Base-by-base conservation (phyloP, 306 rosid species). In the Cicer arietinum region DNA sequence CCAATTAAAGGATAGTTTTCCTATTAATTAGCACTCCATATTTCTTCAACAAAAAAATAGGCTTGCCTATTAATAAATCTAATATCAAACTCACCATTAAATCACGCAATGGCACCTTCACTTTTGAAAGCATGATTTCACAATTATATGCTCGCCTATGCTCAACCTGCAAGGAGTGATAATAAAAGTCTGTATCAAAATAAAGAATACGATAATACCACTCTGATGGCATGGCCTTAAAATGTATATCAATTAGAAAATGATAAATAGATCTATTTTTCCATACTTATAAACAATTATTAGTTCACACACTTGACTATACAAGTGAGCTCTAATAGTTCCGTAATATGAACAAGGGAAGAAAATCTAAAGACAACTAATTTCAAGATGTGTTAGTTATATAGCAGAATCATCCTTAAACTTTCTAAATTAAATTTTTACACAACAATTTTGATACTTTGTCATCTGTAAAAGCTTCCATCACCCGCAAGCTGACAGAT, bases 71-170 rank as follows among this genome's bases (percentile, higher is more conserved):
- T 30, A 44, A 37, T 59, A 61, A 44, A 83, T 57, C 10, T 68
- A 67, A 59, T 8, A 79, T 66, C 52, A 54, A 71, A 69, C 97
- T 83, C 84, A 93, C 98, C 97, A 89, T 88, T 80, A 94, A 87
- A 56, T 88, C 94, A 67, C 79, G 87, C 86, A 90, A 79, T 5
- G 98, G 97, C 54, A 88, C 94, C 78, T 94, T 94, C 78, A 94
- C 98, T 85, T 87, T 84, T 76, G 98, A 94, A 88, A 94, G 98
- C 96, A 94, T 94, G 73, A 94, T 94, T 84, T 91, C 98, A 78
- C 97, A 90, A 78, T 94, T 91, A 80, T 90, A 90, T 48, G 98
- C 98, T 57, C 97, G 86, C 79, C 98, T 85, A 80, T 88, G 97
- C 46, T 94, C 97, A 81, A 91, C 70, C 98, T 94, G 88, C 86